A percentile compares a stretch with the other conserved stretches of the same genome.
Conservation (phyloP, 208 protist species). For the Trypanosoma conorhini region DNA sequence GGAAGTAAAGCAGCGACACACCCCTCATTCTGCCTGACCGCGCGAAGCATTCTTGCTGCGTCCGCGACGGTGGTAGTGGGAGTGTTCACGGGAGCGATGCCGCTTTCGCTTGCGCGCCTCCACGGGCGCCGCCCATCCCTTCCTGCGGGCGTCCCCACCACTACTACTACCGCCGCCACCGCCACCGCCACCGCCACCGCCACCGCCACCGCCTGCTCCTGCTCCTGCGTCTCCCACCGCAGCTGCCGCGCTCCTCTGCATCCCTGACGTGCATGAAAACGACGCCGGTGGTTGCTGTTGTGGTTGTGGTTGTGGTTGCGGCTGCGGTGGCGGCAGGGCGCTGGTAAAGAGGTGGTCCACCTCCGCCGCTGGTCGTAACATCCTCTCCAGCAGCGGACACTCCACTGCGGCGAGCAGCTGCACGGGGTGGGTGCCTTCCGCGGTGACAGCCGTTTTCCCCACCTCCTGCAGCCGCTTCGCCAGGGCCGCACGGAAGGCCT, state of each 20-base stretch:
- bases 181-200: not conserved
- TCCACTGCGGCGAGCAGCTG: conserved; percentile 23
- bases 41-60: not conserved
- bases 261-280: not conserved
- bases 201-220: not conserved
- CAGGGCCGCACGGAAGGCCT: conserved; percentile 16
- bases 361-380: conserved; percentile 25
- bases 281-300: not conserved
- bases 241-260: not conserved
- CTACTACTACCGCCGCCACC: not conserved
- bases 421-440: conserved; percentile 19
- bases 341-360: conserved; percentile 29
- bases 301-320: not conserved
- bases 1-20: not conserved
- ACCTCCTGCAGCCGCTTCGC: conserved; percentile 14
- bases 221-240: not conserved
- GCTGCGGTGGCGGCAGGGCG: not conserved
- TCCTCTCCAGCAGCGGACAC: conserved; percentile 26
- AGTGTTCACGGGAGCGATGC: conserved; percentile 8
- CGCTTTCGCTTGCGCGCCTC: not conserved
- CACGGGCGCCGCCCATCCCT: not conserved
- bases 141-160: not conserved
- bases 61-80: conserved; percentile 2
- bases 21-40: not conserved
- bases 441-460: not conserved